Percentiles rank a stretch among this genome's conserved stretches.
These are phyloP conservation scores for Clathrospora elynae DNA, from an alignment of 2,329 filamentous ascomycete genomes.

Conservation along the genomic window DNA sequence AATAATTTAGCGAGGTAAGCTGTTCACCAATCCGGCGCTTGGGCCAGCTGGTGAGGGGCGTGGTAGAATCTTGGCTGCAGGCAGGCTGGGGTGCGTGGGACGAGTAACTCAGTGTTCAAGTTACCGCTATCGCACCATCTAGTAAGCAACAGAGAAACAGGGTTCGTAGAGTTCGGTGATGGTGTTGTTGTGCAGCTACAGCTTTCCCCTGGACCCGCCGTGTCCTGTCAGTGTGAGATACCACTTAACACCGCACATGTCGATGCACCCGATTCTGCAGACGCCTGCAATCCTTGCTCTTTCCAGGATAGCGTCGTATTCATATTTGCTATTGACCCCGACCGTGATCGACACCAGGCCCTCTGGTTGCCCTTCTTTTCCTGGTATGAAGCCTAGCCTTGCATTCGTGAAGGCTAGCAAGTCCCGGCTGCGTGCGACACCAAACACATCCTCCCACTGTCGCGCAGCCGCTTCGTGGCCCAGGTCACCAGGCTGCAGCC, in stretches of 20 bases:
- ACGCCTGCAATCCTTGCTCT: slow-evolving; percentile 40
- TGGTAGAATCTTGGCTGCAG: slow-evolving; percentile 4
- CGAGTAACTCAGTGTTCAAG: not conserved
- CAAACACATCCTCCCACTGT: slow-evolving; percentile 52
- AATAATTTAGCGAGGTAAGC: too few species aligned
- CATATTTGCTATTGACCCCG: slow-evolving; percentile 44
- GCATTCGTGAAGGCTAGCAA: slow-evolving; percentile 47
- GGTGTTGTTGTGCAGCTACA: slow-evolving; percentile 23
- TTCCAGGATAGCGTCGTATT: slow-evolving; percentile 40
- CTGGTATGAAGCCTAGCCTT: slow-evolving; percentile 45
- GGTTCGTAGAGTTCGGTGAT: too few species aligned
- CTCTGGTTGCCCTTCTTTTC: slow-evolving; percentile 40
- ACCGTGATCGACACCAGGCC: slow-evolving; percentile 50
- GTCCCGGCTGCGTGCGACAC: slow-evolving; percentile 49
- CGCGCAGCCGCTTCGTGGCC: slow-evolving; percentile 46
- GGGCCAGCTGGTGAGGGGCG: too few species aligned
- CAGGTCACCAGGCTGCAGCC: slow-evolving; percentile 47
- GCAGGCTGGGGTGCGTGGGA: slow-evolving; percentile 1
- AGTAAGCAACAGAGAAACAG: too few species aligned
- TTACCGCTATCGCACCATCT: not conserved
- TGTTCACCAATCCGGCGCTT: too few species aligned
- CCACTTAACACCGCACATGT: slow-evolving; percentile 50
- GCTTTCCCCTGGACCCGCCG: slow-evolving; percentile 22
- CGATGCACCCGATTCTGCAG: slow-evolving; percentile 40
- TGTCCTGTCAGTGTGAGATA: slow-evolving; percentile 38